Evolutionary conservation across 2,329 filamentous ascomycete species (phyloP).

Genomic region (Aureobasidium subglaciale): DNA sequence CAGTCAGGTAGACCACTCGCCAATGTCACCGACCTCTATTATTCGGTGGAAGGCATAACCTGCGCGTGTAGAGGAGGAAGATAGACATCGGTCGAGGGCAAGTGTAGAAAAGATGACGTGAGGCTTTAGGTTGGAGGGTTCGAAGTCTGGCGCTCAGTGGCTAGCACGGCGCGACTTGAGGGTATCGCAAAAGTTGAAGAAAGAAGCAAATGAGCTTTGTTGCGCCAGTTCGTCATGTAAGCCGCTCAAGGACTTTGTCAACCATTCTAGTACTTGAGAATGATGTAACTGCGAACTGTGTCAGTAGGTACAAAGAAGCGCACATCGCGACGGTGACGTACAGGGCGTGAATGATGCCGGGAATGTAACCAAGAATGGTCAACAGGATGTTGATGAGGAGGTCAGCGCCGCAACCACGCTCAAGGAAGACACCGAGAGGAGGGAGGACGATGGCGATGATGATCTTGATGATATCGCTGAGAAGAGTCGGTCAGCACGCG

Average conservation of each 20-base stretch:
- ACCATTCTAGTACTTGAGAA: constrained; percentile 68
- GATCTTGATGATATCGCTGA: constrained; percentile 70
- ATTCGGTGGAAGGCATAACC: too few relatives aligned
- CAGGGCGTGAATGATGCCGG: constrained; percentile 74
- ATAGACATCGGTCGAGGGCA: not conserved
- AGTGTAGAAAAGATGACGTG: not conserved
- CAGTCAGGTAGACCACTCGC: not conserved
- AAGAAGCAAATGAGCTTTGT: not conserved
- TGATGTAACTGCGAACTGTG: constrained; percentile 58
- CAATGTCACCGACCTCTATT: not conserved
- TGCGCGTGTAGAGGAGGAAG: not conserved
- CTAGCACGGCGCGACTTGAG: constrained; percentile 17
- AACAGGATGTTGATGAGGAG: constrained; percentile 88
- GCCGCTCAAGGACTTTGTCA: not conserved
- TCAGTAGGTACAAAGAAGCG: constrained; percentile 13
- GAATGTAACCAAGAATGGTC: constrained; percentile 62
- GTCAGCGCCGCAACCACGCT: constrained; percentile 81
- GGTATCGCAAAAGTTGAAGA: constrained; percentile 27
- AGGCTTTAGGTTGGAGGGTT: not conserved
- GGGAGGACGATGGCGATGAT: constrained; percentile 85
- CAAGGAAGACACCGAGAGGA: constrained; percentile 87
- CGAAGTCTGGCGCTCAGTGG: constrained; percentile 8
- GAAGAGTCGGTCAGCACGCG: constrained; percentile 11
- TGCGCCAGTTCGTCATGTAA: not conserved
- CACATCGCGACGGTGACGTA: constrained; percentile 44